Conservation (phyloP, 2,329 filamentous ascomycete genomes). For the Xylariaceae sp. region DNA sequence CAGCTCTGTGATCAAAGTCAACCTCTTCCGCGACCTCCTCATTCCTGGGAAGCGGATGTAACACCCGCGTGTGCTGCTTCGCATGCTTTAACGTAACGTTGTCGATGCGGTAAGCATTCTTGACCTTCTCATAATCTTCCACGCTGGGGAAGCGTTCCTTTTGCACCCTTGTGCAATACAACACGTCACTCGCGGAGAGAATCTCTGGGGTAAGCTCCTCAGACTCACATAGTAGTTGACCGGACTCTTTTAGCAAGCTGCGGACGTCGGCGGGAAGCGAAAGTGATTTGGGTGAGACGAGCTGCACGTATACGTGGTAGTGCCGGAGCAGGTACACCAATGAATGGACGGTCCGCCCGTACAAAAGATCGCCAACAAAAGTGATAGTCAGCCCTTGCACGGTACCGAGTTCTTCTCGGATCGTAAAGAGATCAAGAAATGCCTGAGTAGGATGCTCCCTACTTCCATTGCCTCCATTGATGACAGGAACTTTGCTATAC, state of each 20-base stretch:
- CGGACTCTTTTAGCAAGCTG: constrained; percentile 72
- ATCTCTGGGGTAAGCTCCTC: constrained; percentile 85
- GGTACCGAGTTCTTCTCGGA: constrained; percentile 94
- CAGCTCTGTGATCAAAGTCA: constrained; percentile 94
- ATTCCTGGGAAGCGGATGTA: constrained; percentile 95
- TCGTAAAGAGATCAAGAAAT: constrained; percentile 97
- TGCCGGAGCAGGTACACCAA: constrained; percentile 91
- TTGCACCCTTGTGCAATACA: constrained; percentile 97
- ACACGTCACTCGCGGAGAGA: constrained; percentile 82
- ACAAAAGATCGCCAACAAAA: constrained; percentile 90
- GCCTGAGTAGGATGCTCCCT: constrained; percentile 97
- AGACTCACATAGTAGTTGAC: constrained; percentile 78
- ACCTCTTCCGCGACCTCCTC: constrained; percentile 94
- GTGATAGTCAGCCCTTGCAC: constrained; percentile 96
- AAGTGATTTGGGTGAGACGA: constrained; percentile 83
- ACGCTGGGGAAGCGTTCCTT: constrained; percentile 90
- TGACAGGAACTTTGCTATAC: constrained; percentile 87
- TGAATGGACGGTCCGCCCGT: constrained; percentile 94
- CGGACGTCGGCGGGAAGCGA: constrained; percentile 77
- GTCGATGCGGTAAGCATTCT: constrained; percentile 88
- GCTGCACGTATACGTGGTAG: constrained; percentile 93
- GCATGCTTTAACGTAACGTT: constrained; percentile 88
- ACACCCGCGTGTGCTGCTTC: constrained; percentile 90
- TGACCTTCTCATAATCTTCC: constrained; percentile 82
- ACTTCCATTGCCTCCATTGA: constrained; percentile 96